Conservation (phyloP, 2,329 filamentous ascomycete genomes). For the Xylaria sp. region DNA sequence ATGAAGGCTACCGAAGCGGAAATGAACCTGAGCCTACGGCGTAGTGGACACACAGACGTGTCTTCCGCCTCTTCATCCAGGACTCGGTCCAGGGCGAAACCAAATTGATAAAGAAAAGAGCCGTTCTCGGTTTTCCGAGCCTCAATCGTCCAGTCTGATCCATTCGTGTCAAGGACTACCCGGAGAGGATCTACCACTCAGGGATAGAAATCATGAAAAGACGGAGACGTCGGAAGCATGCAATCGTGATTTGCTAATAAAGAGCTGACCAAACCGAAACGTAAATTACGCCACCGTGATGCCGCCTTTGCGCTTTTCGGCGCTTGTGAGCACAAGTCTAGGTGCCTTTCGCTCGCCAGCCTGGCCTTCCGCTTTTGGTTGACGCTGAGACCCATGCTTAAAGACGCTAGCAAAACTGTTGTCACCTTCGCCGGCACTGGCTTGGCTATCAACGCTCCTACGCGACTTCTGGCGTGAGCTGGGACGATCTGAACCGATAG, state of each 20-base stretch:
- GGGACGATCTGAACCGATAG: slow-evolving; percentile 88
- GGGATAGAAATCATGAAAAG: slow-evolving; percentile 43
- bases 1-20: slow-evolving; percentile 34
- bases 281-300: slow-evolving; percentile 42
- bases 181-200: slow-evolving; percentile 47
- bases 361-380: slow-evolving; percentile 64
- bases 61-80: slow-evolving; percentile 35
- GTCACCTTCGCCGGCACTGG: slow-evolving; percentile 66
- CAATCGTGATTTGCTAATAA: slow-evolving; percentile 46
- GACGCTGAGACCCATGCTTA: slow-evolving; percentile 65
- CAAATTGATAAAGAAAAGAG: slow-evolving; percentile 40
- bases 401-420: slow-evolving; percentile 74
- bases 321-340: slow-evolving; percentile 86
- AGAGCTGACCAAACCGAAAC: slow-evolving; percentile 30
- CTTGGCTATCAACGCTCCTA: slow-evolving; percentile 71
- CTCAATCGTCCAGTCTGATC: slow-evolving; percentile 41
- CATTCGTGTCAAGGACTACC: slow-evolving; percentile 40
- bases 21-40: slow-evolving; percentile 33
- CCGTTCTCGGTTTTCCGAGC: slow-evolving; percentile 44
- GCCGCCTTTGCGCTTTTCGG: slow-evolving; percentile 86
- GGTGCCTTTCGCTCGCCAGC: slow-evolving; percentile 81
- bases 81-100: slow-evolving; percentile 37
- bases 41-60: slow-evolving; percentile 35
- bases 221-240: slow-evolving; percentile 46
- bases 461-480: slow-evolving; percentile 73